These are phyloP conservation scores for Syncephalastrum racemosum DNA, from an alignment of 371 early-diverging fungal species.

Conservation along the genomic window DNA sequence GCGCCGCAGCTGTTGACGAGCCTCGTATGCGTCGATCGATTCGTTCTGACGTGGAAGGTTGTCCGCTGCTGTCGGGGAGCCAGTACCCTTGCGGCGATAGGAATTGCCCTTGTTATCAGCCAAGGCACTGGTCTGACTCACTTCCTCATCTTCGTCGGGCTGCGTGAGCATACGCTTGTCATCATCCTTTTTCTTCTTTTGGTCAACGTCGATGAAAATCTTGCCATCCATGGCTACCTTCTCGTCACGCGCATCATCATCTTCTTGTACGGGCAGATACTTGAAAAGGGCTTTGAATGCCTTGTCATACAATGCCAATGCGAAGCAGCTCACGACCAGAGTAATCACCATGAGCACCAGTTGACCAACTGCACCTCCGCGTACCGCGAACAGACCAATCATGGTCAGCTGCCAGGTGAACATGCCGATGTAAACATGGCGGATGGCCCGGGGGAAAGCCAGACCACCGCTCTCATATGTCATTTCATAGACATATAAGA, in stretches of 20 bases:
- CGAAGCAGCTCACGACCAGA: conserved; percentile 47
- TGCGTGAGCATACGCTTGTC: neutral
- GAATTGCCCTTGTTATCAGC: neutral
- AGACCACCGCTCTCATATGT: conserved; percentile 67
- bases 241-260: neutral
- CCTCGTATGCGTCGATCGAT: conserved; percentile 25
- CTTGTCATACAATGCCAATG: conserved; percentile 57
- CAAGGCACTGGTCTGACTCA: conserved; percentile 1
- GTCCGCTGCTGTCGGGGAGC: too few relatives aligned
- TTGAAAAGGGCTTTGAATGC: conserved; percentile 67
- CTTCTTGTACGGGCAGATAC: conserved; percentile 51
- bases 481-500: conserved; percentile 72
- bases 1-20: conserved; percentile 1
- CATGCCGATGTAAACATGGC: conserved; percentile 69
- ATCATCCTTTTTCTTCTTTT: conserved; percentile 1
- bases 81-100: neutral
- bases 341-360: conserved; percentile 54
- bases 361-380: conserved; percentile 43
- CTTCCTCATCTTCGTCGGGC: neutral
- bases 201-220: conserved; percentile 1
- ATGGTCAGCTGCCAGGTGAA: conserved; percentile 70
- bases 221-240: conserved; percentile 1
- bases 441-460: conserved; percentile 66
- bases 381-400: conserved; percentile 68
- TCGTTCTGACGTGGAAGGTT: conserved; percentile 31